Percentiles rank a stretch among this genome's conserved stretches.
These are phyloP conservation scores for Neurospora sp. DNA, from an alignment of 495 filamentous ascomycete species.

Conservation along the genomic window DNA sequence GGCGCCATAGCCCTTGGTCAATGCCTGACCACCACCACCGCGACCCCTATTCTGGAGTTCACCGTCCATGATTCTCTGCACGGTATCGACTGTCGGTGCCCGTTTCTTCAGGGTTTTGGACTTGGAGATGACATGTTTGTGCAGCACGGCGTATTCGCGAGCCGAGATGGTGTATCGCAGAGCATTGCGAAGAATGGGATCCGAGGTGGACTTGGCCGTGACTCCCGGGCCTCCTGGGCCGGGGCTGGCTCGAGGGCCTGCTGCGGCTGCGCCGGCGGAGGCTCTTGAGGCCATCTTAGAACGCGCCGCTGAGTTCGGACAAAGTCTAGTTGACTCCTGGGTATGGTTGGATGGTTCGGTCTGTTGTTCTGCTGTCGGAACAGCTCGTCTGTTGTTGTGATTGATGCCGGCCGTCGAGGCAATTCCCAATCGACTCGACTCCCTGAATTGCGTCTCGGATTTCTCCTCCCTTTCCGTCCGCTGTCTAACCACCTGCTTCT, in stretches of 20 bases:
- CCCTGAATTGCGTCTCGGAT: neutral
- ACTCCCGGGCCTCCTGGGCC: constrained; percentile 9
- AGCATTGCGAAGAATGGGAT: constrained; percentile 63
- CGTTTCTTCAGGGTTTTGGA: constrained; percentile 49
- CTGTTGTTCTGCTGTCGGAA: neutral
- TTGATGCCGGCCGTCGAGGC: neutral
- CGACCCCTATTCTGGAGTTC: constrained; percentile 3
- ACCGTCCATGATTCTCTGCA: constrained; percentile 39
- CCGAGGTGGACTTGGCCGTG: constrained; percentile 33
- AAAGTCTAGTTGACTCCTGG: neutral
- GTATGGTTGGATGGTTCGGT: neutral
- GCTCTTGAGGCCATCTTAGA: constrained; percentile 20
- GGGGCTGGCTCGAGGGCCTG: constrained; percentile 8
- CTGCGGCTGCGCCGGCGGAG: neutral
- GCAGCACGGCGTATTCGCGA: constrained; percentile 73
- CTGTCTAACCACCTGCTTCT: neutral
- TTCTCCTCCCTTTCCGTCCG: neutral
- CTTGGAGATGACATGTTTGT: constrained; percentile 65
- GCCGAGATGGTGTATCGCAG: constrained; percentile 75
- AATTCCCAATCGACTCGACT: neutral
- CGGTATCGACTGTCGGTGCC: constrained; percentile 43
- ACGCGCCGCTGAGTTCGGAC: neutral
- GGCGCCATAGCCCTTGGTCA: neutral
- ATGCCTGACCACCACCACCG: constrained; percentile 2
- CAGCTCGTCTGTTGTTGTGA: neutral